Evolutionary conservation across 2,329 filamentous ascomycete species (phyloP).

Genomic region (Dryadomyces quercus-mongolicae): DNA sequence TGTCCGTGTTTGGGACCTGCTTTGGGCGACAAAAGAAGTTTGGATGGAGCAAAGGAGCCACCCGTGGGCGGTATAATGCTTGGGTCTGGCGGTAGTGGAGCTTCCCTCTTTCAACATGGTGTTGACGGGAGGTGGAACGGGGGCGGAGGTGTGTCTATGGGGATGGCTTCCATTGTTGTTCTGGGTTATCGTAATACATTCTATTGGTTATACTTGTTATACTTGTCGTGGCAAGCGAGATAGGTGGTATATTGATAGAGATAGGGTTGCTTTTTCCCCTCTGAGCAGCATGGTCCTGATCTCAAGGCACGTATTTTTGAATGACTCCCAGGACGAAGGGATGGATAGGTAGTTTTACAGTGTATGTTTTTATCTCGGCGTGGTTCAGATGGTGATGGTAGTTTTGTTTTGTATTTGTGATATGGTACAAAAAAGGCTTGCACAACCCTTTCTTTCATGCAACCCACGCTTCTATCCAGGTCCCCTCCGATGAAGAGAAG

Average conservation of each 20-base stretch:
- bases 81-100: neutral
- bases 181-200: conserved; percentile 1
- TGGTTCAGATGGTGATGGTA: neutral
- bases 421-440: conserved; percentile 1
- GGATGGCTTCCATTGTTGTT: neutral
- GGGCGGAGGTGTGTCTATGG: neutral
- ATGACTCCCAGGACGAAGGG: too few relatives aligned
- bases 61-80: neutral
- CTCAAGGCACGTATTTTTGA: too few relatives aligned
- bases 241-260: neutral
- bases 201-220: neutral
- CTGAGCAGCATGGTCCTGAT: neutral
- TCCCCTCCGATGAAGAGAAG: neutral
- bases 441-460: neutral
- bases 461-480: neutral
- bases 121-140: neutral
- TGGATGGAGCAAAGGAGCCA: neutral
- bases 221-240: neutral
- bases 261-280: neutral
- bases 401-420: neutral
- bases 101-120: neutral
- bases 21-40: neutral
- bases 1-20: neutral
- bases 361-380: neutral
- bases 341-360: too few relatives aligned